Evolutionary conservation across 2,329 filamentous ascomycete genomes (phyloP), one percentile per base, ranked within the genome.

Genomic region (Magnaporthiopsis incrustans): DNA sequence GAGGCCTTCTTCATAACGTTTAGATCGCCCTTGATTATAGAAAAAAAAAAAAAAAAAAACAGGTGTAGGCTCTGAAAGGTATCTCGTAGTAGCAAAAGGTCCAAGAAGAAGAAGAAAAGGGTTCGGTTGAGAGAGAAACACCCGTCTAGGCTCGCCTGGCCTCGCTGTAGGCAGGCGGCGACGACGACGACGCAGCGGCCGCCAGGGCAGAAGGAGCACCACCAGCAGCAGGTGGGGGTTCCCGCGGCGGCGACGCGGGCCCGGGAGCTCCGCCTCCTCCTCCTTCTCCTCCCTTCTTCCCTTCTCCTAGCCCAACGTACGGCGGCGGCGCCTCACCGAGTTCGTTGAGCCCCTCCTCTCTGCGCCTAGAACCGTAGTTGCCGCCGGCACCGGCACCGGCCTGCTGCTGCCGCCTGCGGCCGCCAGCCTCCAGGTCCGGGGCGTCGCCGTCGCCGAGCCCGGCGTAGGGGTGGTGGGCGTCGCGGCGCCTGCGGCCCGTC

Each of bases 241-340:
- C 44, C 44, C 22, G 44, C 22, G 44, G 18, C 44, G 44, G 44
- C 44, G 44, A 14, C 22, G 44, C 44, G 22, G 44, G 18, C 7
- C 44, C 22, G 18, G 44, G 38, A 44, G 44, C 44, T 8, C 44
- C 44, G 2, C 12, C 35, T 14, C 35, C 12, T 38, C 35, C 35
- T 15, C 33, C 10, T 30, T 30, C 33, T 35, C 33, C 33, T 35
- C 44, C 44, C 44, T 53, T 53, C 44, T 53, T 53, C 44, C 44
- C 44, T 10, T 53, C 44, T 11, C 44, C 44, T n/a, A 18, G 1
- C 18, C 58, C 58, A 5, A 35, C 67, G 64, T 71, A 71, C 5
- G 70, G 69, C 63, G 70, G 70, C 56, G 70, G 70, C 11, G 70
- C 69, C 65, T 71, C 69, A 53, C 70, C 70, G 1, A 69, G 65